These are phyloP conservation scores for Combretum micranthum DNA, from an alignment of 345 rosid species.

Conservation along the genomic window DNA sequence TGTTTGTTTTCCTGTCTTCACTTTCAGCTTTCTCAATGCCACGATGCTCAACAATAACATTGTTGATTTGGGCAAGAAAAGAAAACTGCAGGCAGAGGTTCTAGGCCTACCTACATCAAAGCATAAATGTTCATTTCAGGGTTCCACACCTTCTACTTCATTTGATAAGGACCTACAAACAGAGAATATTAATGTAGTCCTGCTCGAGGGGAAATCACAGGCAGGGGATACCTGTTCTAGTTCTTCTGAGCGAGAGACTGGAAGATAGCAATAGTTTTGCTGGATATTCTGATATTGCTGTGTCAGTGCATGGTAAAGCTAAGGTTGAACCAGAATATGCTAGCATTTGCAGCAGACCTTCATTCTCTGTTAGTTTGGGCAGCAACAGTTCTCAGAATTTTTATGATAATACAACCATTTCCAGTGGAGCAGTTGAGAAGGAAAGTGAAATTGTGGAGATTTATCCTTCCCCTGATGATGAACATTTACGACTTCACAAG, in stretches of 20 bases:
- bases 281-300: constrained; percentile 22
- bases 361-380: constrained; percentile 12
- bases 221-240: not conserved
- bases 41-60: no score
- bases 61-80: constrained; percentile 26
- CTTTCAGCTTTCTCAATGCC: no score
- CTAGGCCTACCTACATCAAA: constrained; percentile 42
- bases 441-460: constrained; percentile 7
- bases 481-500: constrained; percentile 12
- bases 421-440: constrained; percentile 6
- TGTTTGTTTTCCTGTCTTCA: no score
- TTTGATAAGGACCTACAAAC: constrained; percentile 5
- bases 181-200: constrained; percentile 2
- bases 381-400: constrained; percentile 14
- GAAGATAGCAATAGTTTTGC: constrained; percentile 40
- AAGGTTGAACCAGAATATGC: constrained; percentile 13
- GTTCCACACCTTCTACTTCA: constrained; percentile 13
- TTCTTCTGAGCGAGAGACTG: constrained; percentile 29
- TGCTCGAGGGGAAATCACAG: constrained; percentile 12
- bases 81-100: constrained; percentile 41
- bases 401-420: constrained; percentile 4
- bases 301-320: constrained; percentile 12
- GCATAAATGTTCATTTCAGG: constrained; percentile 37
- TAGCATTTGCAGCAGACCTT: constrained; percentile 8
- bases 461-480: constrained; percentile 6